A percentile compares a stretch with the other conserved stretches of the same genome.
These are phyloP conservation scores for Rosa chinensis DNA, from an alignment of 306 rosid species.

Conservation along the genomic window DNA sequence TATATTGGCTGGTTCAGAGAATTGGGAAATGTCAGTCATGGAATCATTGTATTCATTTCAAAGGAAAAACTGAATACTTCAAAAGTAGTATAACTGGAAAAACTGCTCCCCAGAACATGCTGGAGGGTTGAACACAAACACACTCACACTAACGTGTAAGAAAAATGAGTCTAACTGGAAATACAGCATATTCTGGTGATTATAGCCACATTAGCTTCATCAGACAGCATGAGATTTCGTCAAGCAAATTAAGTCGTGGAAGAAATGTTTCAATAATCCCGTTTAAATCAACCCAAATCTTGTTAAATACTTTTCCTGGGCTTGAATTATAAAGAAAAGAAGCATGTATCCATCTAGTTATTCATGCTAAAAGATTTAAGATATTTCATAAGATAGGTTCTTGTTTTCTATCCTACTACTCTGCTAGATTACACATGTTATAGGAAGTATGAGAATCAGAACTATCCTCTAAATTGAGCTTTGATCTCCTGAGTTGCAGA, in stretches of 20 bases:
- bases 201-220: neutral
- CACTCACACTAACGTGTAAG: neutral
- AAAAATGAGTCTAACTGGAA: neutral
- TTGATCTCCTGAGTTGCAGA: neutral
- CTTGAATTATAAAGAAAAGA: neutral
- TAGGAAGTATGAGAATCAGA: neutral
- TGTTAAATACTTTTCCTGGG: neutral
- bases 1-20: constrained; percentile 62
- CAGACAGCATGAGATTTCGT: neutral
- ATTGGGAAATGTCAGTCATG: constrained; percentile 13
- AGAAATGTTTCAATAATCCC: neutral
- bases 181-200: neutral
- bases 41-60: neutral
- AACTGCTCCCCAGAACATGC: neutral
- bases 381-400: neutral
- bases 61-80: neutral
- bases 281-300: neutral
- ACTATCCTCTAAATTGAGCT: neutral
- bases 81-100: no score
- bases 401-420: neutral
- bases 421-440: neutral
- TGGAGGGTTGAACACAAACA: neutral
- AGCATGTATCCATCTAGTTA: neutral
- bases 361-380: neutral
- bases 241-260: neutral